These are phyloP conservation scores for Arbutus unedo DNA, from an alignment of 148 eudicot genomes.

Conservation along the genomic window DNA sequence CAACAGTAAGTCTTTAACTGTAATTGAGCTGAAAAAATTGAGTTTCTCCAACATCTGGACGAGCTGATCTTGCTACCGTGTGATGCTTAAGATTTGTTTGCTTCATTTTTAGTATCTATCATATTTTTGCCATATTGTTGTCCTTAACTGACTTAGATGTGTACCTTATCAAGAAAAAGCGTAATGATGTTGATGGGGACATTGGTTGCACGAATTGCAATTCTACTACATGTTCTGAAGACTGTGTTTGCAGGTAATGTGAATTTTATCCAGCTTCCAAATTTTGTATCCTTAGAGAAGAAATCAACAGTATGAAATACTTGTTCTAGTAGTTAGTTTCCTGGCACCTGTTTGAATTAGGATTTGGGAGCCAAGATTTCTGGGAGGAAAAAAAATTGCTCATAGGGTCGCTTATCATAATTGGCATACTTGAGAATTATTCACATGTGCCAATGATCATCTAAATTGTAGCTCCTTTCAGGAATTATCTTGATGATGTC, in stretches of 20 bases:
- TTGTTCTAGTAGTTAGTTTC: not conserved
- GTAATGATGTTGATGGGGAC: constrained; percentile 42
- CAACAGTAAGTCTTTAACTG: not conserved
- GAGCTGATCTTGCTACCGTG: not conserved
- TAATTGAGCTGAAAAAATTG: not conserved
- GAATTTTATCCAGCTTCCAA: not conserved
- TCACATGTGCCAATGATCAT: not conserved
- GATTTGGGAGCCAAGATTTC: not conserved
- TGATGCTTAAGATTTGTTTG: constrained; percentile 3
- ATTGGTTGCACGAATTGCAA: constrained; percentile 75
- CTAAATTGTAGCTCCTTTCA: not conserved
- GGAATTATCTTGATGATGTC: not conserved
- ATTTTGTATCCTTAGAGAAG: not conserved
- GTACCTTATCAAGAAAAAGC: constrained; percentile 80
- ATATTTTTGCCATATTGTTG: not conserved
- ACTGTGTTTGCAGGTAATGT: constrained; percentile 87
- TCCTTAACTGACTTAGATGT: constrained; percentile 57
- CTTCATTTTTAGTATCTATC: not conserved
- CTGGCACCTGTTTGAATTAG: not conserved
- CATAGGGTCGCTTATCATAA: not conserved
- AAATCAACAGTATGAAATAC: not conserved
- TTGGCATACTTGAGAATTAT: not conserved
- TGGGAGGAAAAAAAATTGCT: not conserved
- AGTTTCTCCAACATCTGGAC: not conserved
- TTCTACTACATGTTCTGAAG: constrained; percentile 54